These are phyloP conservation scores for Ogataea philodendri DNA, from an alignment of 805 yeast species.

Conservation along the genomic window DNA sequence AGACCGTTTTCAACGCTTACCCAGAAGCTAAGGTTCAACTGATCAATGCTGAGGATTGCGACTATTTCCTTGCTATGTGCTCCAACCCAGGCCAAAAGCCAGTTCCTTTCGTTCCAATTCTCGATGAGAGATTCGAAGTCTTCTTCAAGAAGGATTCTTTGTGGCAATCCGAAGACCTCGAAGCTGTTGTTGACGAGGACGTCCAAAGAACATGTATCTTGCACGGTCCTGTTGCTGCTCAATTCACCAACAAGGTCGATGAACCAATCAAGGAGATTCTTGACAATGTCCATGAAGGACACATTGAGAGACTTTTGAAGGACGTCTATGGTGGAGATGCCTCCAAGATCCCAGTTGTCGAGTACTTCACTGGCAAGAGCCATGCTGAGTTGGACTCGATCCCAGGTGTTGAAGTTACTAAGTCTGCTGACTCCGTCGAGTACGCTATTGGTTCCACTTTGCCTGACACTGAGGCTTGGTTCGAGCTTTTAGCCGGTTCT, in stretches of 20 bases:
- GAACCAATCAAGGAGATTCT: slow-evolving; percentile 91
- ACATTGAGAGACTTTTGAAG: slow-evolving; percentile 63
- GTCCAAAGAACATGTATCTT: slow-evolving; percentile 98
- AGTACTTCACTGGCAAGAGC: slow-evolving; percentile 76
- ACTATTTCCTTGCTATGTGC: slow-evolving; percentile 82
- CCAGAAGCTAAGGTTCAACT: slow-evolving; percentile 78
- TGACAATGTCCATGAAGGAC: slow-evolving; percentile 88
- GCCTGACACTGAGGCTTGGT: slow-evolving; percentile 58
- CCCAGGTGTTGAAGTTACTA: slow-evolving; percentile 38
- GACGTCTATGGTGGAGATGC: slow-evolving; percentile 72
- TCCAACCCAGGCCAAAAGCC: slow-evolving; percentile 89
- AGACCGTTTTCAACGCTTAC: slow-evolving; percentile 61
- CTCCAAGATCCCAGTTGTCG: slow-evolving; percentile 78
- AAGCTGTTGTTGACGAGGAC: slow-evolving; percentile 92
- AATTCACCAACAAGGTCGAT: slow-evolving; percentile 78
- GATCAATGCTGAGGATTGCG: slow-evolving; percentile 92
- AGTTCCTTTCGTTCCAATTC: slow-evolving; percentile 93
- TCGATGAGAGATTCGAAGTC: slow-evolving; percentile 91
- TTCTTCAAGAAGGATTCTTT: slow-evolving; percentile 98
- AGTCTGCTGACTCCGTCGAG: slow-evolving; percentile 32
- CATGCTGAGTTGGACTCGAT: slow-evolving; percentile 40
- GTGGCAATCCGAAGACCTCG: slow-evolving; percentile 98
- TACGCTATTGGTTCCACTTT: slow-evolving; percentile 39
- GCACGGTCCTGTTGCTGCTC: slow-evolving; percentile 98
- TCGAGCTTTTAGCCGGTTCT: slow-evolving; percentile 75